Conservation (phyloP, 805 yeast genomes). For the Yamadazyma nakazawae region DNA sequence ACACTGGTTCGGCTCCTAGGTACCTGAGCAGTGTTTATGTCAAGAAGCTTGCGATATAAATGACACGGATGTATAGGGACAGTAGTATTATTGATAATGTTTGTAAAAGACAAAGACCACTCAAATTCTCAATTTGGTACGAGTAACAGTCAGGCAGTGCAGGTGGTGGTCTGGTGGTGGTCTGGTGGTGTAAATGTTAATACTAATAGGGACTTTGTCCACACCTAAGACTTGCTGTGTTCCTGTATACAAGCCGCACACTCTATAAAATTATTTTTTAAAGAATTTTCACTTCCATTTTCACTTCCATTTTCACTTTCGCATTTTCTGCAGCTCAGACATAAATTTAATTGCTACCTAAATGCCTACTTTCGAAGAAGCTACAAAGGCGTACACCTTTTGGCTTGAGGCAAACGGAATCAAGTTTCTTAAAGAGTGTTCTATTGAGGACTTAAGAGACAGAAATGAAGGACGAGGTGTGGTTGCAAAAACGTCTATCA, state of each 20-base stretch:
- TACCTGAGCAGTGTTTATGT: conserved; percentile 20
- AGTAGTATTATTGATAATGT: no score
- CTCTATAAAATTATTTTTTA: neutral
- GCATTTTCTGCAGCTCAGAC: neutral
- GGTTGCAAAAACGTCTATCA: conserved; percentile 59
- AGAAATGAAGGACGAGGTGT: conserved; percentile 75
- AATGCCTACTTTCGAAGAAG: conserved; percentile 7
- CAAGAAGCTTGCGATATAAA: neutral
- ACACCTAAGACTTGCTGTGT: neutral
- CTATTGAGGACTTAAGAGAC: conserved; percentile 57
- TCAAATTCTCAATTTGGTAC: no score
- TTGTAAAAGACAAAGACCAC: no score
- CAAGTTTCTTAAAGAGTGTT: conserved; percentile 52
- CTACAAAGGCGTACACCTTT: conserved; percentile 19
- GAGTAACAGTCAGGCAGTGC: neutral
- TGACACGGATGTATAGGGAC: no score
- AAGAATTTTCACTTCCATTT: no score
- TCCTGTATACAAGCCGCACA: conserved; percentile 1
- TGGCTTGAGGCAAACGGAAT: conserved; percentile 37
- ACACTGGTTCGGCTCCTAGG: conserved; percentile 11
- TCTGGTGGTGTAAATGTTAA: no score
- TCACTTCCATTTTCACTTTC: neutral
- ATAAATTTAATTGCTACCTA: neutral
- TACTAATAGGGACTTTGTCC: no score
- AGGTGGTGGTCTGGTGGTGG: no score